These are phyloP conservation scores for Coemansia sp. DNA, from an alignment of 192 early-diverging fungal species.

Conservation along the genomic window DNA sequence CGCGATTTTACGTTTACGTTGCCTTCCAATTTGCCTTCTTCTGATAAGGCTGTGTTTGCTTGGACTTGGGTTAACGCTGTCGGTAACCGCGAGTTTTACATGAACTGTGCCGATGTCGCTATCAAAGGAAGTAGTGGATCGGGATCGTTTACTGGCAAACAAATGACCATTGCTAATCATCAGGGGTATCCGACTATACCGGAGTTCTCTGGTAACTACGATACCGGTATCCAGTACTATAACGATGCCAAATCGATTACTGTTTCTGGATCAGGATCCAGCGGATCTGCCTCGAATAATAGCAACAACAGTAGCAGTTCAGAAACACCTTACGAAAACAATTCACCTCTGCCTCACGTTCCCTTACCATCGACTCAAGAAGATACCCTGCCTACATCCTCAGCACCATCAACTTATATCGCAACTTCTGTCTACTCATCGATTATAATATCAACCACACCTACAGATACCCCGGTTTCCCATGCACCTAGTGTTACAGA, in stretches of 20 bases:
- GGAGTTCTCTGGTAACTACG: constrained; percentile 24
- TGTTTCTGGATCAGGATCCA: constrained; percentile 3
- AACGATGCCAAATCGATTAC: neutral
- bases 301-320: neutral
- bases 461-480: neutral
- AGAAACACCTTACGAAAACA: neutral
- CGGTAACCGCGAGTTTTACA: constrained; percentile 70
- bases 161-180: constrained; percentile 5
- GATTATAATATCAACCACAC: neutral
- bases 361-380: neutral
- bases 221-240: constrained; percentile 7
- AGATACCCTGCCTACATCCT: neutral
- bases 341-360: neutral
- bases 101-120: constrained; percentile 62
- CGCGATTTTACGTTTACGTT: constrained; percentile 44
- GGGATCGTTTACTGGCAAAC: constrained; percentile 4
- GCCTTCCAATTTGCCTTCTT: constrained; percentile 53
- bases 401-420: neutral
- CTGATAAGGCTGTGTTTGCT: constrained; percentile 55
- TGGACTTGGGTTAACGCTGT: constrained; percentile 67
- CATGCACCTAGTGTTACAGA: neutral
- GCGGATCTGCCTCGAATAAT: neutral
- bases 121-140: constrained; percentile 36
- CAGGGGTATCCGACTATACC: constrained; percentile 33
- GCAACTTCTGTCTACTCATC: neutral